phyloP scores from a whole-genome alignment of 176 grass and related monocot species.

The Juncus inflexus region DNA sequence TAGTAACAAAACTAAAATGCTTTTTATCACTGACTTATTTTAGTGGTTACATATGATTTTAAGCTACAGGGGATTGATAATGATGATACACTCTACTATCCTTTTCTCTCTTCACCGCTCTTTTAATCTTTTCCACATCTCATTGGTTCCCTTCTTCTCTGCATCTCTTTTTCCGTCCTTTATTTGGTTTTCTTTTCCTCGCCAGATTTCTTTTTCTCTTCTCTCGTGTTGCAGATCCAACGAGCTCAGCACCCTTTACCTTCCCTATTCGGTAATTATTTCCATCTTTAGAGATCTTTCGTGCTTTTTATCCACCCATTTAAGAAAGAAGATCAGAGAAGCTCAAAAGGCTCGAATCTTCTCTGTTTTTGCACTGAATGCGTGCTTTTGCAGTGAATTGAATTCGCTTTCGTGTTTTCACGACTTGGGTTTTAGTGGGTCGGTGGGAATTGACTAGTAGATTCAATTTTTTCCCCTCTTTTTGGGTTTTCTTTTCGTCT shows the following conservation, averaged over 20 bases:
- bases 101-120: neutral
- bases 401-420: neutral
- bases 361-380: neutral
- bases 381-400: slow-evolving; percentile 13
- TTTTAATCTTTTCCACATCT: neutral
- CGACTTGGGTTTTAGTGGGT: slow-evolving; percentile 15
- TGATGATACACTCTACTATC: slow-evolving; percentile 2
- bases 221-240: slow-evolving; percentile 46
- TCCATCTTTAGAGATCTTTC: slow-evolving; percentile 6
- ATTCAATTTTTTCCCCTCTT: slow-evolving; percentile 21
- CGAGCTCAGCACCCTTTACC: slow-evolving; percentile 11
- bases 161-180: no score
- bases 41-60: no score
- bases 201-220: slow-evolving; percentile 1
- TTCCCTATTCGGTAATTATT: slow-evolving; percentile 20
- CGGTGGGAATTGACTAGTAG: slow-evolving; percentile 23
- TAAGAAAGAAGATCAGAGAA: slow-evolving; percentile 10
- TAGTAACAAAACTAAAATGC: no score
- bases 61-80: no score
- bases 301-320: neutral
- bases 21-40: no score
- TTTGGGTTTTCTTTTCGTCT: slow-evolving; percentile 8
- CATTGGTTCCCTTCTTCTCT: slow-evolving; percentile 14
- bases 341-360: slow-evolving; percentile 1
- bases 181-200: no score